phyloP scores from a whole-genome alignment of 2,329 filamentous ascomycete genomes.

The Penicillium sclerotiorum region DNA sequence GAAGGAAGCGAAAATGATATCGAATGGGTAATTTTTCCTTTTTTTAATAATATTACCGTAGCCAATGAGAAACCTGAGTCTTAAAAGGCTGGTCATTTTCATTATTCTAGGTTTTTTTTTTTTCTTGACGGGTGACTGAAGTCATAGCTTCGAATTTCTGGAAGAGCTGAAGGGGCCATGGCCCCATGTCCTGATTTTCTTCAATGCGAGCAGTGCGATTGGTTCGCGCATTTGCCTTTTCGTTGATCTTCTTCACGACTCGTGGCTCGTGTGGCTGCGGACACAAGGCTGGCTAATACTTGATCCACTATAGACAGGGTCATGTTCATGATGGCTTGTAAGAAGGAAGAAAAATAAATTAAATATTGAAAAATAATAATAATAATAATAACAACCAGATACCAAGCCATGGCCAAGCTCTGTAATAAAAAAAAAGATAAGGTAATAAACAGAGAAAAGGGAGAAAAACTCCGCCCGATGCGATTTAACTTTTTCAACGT shows the following conservation, averaged over 20 bases:
- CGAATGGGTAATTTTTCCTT: not conserved
- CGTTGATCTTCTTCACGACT: slow-evolving; percentile 1
- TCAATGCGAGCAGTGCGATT: too few species aligned
- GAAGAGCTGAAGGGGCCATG: too few species aligned
- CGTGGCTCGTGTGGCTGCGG: not conserved
- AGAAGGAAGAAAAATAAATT: not conserved
- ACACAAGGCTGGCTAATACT: not conserved
- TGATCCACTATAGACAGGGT: not conserved
- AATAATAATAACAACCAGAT: not conserved
- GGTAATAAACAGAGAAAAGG: not conserved
- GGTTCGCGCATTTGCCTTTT: too few species aligned
- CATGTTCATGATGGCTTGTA: not conserved
- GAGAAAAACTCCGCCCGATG: not conserved
- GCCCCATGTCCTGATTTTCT: too few species aligned
- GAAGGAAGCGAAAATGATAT: not conserved
- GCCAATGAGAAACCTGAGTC: too few species aligned
- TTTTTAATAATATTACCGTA: not conserved
- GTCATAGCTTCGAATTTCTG: not conserved
- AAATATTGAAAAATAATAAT: not conserved
- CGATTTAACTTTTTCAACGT: not conserved
- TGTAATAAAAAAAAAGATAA: not conserved
- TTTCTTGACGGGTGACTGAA: too few species aligned
- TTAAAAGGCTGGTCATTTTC: too few species aligned
- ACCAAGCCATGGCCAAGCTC: not conserved
- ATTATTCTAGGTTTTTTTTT: too few species aligned